phyloP scores from a whole-genome alignment of 805 yeast genomes.

The Metschnikowia picachoensis region DNA sequence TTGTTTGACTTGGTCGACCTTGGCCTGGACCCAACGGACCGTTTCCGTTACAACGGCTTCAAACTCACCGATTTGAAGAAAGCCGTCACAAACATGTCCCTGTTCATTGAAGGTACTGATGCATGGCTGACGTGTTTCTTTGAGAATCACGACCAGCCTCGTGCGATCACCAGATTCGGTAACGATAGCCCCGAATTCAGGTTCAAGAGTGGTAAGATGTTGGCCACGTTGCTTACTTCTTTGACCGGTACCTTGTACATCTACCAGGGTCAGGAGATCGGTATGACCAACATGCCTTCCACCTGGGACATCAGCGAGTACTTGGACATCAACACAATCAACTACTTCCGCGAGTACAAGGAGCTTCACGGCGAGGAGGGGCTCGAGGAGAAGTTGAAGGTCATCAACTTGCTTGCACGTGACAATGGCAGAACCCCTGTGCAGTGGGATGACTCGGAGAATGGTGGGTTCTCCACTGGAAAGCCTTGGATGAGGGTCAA shows the following conservation, averaged over 20 bases:
- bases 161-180: slow-evolving; percentile 51
- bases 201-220: slow-evolving; percentile 43
- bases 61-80: slow-evolving; percentile 39
- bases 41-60: slow-evolving; percentile 33
- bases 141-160: slow-evolving; percentile 60
- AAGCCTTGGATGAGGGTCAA: slow-evolving; percentile 54
- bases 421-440: slow-evolving; percentile 56
- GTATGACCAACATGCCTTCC: slow-evolving; percentile 47
- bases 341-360: slow-evolving; percentile 35
- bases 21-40: slow-evolving; percentile 35
- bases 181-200: slow-evolving; percentile 30
- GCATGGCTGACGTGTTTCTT: slow-evolving; percentile 55
- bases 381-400: slow-evolving; percentile 26
- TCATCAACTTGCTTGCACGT: slow-evolving; percentile 40
- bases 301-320: slow-evolving; percentile 48
- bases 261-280: slow-evolving; percentile 62
- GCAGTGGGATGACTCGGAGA: slow-evolving; percentile 45
- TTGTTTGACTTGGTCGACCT: slow-evolving; percentile 32
- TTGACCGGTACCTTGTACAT: slow-evolving; percentile 53
- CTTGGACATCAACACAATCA: slow-evolving; percentile 46
- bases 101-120: slow-evolving; percentile 45
- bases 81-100: slow-evolving; percentile 32
- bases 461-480: slow-evolving; percentile 47
- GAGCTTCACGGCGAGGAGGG: slow-evolving; percentile 23
- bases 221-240: slow-evolving; percentile 42